Percentiles rank a stretch among this genome's conserved stretches.
Evolutionary conservation across 345 rosid genomes (phyloP).

Genomic region (Linum tenue): DNA sequence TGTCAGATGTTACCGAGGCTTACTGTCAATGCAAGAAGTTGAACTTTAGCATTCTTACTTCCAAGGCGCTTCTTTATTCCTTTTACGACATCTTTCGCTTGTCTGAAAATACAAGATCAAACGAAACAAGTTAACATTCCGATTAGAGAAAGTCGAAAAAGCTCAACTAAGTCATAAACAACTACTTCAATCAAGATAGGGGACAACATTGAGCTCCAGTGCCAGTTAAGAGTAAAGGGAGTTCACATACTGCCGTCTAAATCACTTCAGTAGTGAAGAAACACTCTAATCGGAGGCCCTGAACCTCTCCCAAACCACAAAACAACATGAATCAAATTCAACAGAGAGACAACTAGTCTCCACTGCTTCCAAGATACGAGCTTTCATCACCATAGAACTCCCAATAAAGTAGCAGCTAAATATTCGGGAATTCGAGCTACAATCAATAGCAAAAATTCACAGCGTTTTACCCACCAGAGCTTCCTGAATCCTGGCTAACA

Average conservation of each 20-base stretch:
- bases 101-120: conserved; percentile 46
- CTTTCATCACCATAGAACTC: neutral
- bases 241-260: neutral
- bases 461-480: neutral
- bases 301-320: neutral
- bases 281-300: neutral
- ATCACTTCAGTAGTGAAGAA: neutral
- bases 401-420: neutral
- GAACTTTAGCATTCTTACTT: conserved; percentile 72
- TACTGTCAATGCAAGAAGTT: conserved; percentile 91
- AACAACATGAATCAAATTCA: neutral
- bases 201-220: too few relatives aligned
- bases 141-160: neutral
- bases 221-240: too few relatives aligned
- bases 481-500: neutral
- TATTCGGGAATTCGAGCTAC: neutral
- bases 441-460: neutral
- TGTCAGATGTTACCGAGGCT: too few relatives aligned
- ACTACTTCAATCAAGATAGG: too few relatives aligned
- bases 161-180: neutral
- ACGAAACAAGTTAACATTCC: neutral
- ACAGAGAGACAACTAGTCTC: neutral
- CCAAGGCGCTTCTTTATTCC: conserved; percentile 82
- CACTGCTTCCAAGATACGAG: neutral
- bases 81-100: conserved; percentile 82